Base-by-base conservation (phyloP, 163 green algal species). In the Prototheca stagnorum region DNA sequence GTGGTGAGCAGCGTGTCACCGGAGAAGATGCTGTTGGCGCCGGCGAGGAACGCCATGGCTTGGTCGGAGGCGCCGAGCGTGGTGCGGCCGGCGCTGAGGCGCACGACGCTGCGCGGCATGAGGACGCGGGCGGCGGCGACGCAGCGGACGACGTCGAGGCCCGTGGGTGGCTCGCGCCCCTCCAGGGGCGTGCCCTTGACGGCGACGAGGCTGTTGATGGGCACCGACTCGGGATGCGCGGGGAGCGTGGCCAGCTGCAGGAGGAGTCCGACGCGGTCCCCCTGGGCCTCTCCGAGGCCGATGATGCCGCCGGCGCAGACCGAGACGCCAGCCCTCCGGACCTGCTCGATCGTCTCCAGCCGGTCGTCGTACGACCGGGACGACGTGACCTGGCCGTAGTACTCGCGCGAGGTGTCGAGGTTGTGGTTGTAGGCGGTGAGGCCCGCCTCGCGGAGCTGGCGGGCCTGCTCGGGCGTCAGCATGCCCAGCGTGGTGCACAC, bases 391-490 rank as follows among this genome's bases (percentile, higher is more conserved):
- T 93, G 83, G 29, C 47, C 54, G 68, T 97, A 97, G 69, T 84
- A 93, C 72, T 98, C 89, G 20, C 45, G 54, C 16, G 43, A 73
- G 33, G 91, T 98, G 79, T 99, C 91, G 46, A 99, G 73, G 74
- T 99, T 99, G 78, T 99, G 91, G 74, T 99, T 99, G 81, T 99
- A 99, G 9, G 91, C 91, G 5, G 86, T 97, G 14, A 99, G 78
- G 4, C 91, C 91, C 1, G 91, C 91, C 27, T 82, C 51, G 5
- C 81, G 74, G 53, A 99, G 73, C 67, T 93, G 50, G 36, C 49
- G 39, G 1, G 91, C 91, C 66, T 96, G 82, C 50, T 85, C 59
- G 5, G 58, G 54, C 4, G 64, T 90, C 39, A 97, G 65, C 88
- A 97, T 97, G 49, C 88, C 88, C 54, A 97, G 78, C 34, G 88